Conservation (phyloP, 2,329 filamentous ascomycete species). For the Epichloe gansuensis region DNA sequence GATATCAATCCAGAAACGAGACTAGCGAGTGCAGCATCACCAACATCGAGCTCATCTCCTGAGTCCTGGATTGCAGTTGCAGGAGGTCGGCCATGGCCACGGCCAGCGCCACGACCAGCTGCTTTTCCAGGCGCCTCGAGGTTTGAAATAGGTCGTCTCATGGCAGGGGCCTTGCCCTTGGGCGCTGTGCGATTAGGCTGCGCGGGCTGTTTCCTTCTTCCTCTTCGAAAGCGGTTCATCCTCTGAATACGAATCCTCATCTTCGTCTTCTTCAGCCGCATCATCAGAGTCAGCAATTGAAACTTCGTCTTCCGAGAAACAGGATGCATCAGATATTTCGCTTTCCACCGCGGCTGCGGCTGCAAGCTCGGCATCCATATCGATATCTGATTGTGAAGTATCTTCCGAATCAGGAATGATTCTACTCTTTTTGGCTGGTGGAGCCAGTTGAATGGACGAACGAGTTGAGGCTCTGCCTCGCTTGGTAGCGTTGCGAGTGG, state of each 20-base stretch:
- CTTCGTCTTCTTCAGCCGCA: conserved; percentile 4
- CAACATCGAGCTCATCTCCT: not conserved
- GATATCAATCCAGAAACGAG: not conserved
- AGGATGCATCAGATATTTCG: conserved; percentile 5
- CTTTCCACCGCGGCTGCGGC: conserved; percentile 12
- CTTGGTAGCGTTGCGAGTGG: conserved; percentile 11
- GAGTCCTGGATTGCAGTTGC: not conserved
- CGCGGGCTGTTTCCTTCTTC: conserved; percentile 7
- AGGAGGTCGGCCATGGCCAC: not conserved
- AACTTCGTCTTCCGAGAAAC: conserved; percentile 8
- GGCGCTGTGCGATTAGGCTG: not conserved
- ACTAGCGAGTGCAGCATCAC: not conserved
- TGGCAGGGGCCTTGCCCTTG: not conserved
- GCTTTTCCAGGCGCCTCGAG: not conserved
- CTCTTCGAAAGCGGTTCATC: conserved; percentile 18
- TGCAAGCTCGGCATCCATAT: conserved; percentile 22
- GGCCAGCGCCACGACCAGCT: not conserved
- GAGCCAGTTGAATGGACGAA: conserved; percentile 9
- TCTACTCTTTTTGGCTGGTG: conserved; percentile 19
- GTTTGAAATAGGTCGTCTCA: not conserved
- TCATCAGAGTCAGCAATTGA: conserved; percentile 10
- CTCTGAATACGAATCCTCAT: conserved; percentile 14
- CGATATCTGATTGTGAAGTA: conserved; percentile 11
- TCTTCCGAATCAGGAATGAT: conserved; percentile 20
- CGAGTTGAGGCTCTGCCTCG: conserved; percentile 14